Base-by-base conservation (phyloP, 2,329 filamentous ascomycete species). In the Coleophoma cylindrospora region DNA sequence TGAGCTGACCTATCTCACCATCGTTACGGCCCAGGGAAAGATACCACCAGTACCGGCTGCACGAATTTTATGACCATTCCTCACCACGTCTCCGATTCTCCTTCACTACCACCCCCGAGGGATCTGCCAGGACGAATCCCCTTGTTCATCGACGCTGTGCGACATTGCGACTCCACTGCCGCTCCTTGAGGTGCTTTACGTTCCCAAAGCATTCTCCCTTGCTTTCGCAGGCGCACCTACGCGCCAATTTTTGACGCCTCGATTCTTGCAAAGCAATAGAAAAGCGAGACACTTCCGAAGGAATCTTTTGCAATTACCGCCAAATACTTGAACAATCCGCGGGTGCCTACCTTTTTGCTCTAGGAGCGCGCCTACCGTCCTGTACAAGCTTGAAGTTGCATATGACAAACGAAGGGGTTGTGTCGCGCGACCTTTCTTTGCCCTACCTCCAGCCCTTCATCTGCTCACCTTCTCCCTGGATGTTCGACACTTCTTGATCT, bases 331-430 rank as follows among this genome's bases (percentile, higher is more conserved):
- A 49, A 48, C 53, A 51, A 45, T 45, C 17, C 45, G 53, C 62
- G 62, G 63, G 57, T 65, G 61, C 62, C 62, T 64, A 56, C 61
- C 53, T 59, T 45, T 54, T 51, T 17, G 14, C 56, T 51, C 57
- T 43, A 53, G 50, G 57, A 56, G 50, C 57, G 52, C 59, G 57
- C 61, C 57, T 57, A 54, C 27, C 27, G 27, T 27, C 27, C 27
- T 27, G 27, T 27, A 27, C 19, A 19, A 19, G 19, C 52, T 58
- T 51, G 45, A 56, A 53, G 57, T 58, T 57, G 58, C 62, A 63
- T 63, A 64, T 63, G 62, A 64, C 64, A 65, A 65, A 64, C 61
- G 62, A 63, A 63, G 58, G 60, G 57, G 51, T 59, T 61, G 60
- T 63, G 61, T 64, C 61, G 64, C 58, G 62, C 63, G 60, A 66